Evolutionary conservation across 1,284 basidiomycete species (phyloP).

Genomic region (Porogramme epimiltina): DNA sequence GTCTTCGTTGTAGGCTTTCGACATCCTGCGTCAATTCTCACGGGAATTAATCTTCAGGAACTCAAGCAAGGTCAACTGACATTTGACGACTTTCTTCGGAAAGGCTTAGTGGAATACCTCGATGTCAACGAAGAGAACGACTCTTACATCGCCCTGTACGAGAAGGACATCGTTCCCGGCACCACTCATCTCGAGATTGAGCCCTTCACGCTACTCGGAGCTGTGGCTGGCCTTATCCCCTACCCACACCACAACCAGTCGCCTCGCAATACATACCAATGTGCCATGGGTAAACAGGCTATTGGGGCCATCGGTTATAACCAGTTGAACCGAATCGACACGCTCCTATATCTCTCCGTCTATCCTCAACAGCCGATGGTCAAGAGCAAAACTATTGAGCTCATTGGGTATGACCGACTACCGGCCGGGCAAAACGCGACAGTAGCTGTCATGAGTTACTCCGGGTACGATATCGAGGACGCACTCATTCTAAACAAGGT

Average conservation of each 20-base stretch:
- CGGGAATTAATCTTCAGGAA: conserved; percentile 45
- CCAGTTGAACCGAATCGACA: conserved; percentile 97
- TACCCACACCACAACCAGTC: conserved; percentile 99
- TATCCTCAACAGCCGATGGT: conserved; percentile 99
- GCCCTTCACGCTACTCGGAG: conserved; percentile 96
- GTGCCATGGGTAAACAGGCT: conserved; percentile 99
- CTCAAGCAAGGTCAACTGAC: conserved; percentile 80
- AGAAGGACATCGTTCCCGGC: conserved; percentile 77
- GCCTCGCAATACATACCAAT: conserved; percentile 98
- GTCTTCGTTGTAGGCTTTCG: neutral
- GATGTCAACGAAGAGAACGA: conserved; percentile 99
- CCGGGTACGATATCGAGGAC: conserved; percentile 99
- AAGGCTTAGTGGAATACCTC: conserved; percentile 98
- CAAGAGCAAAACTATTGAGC: conserved; percentile 97
- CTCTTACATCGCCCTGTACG: conserved; percentile 95
- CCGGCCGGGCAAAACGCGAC: conserved; percentile 99
- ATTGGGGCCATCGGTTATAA: conserved; percentile 99
- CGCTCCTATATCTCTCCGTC: conserved; percentile 97
- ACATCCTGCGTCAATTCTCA: conserved; percentile 6
- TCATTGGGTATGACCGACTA: conserved; percentile 95
- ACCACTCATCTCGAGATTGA: conserved; percentile 99
- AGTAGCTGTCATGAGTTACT: conserved; percentile 99
- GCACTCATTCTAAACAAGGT: conserved; percentile 96
- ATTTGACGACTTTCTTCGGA: conserved; percentile 94
- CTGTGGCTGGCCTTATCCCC: conserved; percentile 97